Conservation (phyloP, 2,329 filamentous ascomycete species). For the Zelopaecilomyces penicillatus region DNA sequence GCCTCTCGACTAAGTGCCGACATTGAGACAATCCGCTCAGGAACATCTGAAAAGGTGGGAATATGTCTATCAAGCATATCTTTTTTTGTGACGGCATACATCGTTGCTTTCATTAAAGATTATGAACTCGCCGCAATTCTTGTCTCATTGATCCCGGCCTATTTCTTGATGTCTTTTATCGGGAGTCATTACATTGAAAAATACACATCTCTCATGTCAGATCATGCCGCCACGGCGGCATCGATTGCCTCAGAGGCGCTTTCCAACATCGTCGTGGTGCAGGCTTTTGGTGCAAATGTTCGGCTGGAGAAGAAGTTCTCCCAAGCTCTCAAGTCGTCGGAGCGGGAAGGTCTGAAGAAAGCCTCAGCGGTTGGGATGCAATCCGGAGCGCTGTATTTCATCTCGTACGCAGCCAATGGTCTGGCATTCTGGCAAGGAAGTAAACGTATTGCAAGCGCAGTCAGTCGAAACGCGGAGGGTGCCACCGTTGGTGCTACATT, state of each 20-base stretch:
- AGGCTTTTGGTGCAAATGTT: constrained; percentile 45
- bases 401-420: constrained; percentile 56
- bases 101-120: constrained; percentile 53
- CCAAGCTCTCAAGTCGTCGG: constrained; percentile 35
- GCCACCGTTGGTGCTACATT: constrained; percentile 40
- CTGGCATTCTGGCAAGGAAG: constrained; percentile 61
- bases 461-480: constrained; percentile 22
- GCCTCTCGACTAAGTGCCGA: constrained; percentile 49
- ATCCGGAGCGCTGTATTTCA: constrained; percentile 56
- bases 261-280: constrained; percentile 44
- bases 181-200: constrained; percentile 43
- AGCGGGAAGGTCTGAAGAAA: constrained; percentile 46
- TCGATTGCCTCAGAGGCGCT: constrained; percentile 49
- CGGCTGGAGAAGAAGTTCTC: constrained; percentile 41
- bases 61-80: constrained; percentile 47
- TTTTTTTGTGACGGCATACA: constrained; percentile 54
- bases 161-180: constrained; percentile 43
- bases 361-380: constrained; percentile 46
- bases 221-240: constrained; percentile 40
- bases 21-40: constrained; percentile 50
- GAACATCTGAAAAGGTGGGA: constrained; percentile 56
- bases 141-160: constrained; percentile 46
- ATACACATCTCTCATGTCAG: constrained; percentile 34
- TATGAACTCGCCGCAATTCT: constrained; percentile 49
- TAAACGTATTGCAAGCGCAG: constrained; percentile 22